Conservation (phyloP, 2,329 filamentous ascomycete species). For the Fusarium albidum region DNA sequence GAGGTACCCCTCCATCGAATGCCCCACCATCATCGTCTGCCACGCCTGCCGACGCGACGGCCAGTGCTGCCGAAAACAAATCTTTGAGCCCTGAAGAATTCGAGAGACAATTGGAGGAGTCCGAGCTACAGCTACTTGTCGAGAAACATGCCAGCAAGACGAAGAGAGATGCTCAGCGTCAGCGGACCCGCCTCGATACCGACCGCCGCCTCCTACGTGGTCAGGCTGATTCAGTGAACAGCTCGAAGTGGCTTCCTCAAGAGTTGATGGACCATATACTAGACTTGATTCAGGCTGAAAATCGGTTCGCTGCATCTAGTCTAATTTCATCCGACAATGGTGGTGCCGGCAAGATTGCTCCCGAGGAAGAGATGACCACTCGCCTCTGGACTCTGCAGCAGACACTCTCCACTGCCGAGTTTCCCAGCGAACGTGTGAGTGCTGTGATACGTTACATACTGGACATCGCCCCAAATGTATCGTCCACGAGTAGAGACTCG, state of each 20-base stretch:
- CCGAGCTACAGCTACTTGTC: constrained; percentile 87
- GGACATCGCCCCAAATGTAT: constrained; percentile 70
- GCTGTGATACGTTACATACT: constrained; percentile 72
- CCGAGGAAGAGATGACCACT: constrained; percentile 79
- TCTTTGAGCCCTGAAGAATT: constrained; percentile 85
- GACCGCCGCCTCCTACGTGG: constrained; percentile 83
- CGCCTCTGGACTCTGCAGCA: constrained; percentile 87
- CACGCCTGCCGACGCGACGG: constrained; percentile 37
- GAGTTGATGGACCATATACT: constrained; percentile 82
- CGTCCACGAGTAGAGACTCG: constrained; percentile 65
- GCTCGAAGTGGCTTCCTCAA: constrained; percentile 79
- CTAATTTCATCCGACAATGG: constrained; percentile 54
- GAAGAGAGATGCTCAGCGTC: constrained; percentile 79
- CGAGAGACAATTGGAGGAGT: constrained; percentile 86
- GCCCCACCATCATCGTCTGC: constrained; percentile 41
- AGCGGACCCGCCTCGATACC: constrained; percentile 80
- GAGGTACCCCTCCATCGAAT: constrained; percentile 44
- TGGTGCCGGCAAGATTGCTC: constrained; percentile 61
- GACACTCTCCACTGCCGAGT: constrained; percentile 73
- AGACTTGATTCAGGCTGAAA: constrained; percentile 74
- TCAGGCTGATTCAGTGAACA: constrained; percentile 77
- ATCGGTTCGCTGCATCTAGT: constrained; percentile 63
- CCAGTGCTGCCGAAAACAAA: constrained; percentile 45
- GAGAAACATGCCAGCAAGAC: constrained; percentile 84
- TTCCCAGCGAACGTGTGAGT: constrained; percentile 69